Conservation (phyloP, 768 basidiomycete genomes). For the Cubamyces sp. region DNA sequence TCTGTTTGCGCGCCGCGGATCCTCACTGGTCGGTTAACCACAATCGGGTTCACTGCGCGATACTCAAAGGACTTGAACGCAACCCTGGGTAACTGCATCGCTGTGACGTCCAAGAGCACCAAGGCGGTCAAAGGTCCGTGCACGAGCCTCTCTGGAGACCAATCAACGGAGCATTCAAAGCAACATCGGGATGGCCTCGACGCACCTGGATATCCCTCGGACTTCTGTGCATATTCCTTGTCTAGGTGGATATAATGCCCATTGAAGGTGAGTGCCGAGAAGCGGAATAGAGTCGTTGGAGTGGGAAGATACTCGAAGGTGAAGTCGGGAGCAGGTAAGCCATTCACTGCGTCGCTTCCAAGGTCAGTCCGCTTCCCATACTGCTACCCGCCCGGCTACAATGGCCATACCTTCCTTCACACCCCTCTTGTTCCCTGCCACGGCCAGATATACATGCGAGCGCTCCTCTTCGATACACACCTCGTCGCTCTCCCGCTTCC, state of each 20-base stretch:
- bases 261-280: conserved; percentile 86
- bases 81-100: conserved; percentile 51
- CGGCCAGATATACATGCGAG: conserved; percentile 65
- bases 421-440: conserved; percentile 36
- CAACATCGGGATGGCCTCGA: conserved; percentile 1
- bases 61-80: conserved; percentile 63
- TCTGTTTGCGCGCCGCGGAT: conserved; percentile 52
- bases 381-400: conserved; percentile 2
- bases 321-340: conserved; percentile 55
- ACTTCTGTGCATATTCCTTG: conserved; percentile 64
- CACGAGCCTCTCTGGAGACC: conserved; percentile 70
- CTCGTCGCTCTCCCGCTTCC: conserved; percentile 44
- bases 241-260: conserved; percentile 86
- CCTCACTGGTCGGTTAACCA: conserved; percentile 53
- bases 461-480: conserved; percentile 65
- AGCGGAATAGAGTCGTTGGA: conserved; percentile 78
- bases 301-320: conserved; percentile 70
- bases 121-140: conserved; percentile 84
- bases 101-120: conserved; percentile 69
- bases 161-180: neutral
- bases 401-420: conserved; percentile 46
- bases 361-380: conserved; percentile 2
- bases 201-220: conserved; percentile 75
- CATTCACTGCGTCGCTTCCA: conserved; percentile 45
- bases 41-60: conserved; percentile 65